phyloP scores from a whole-genome alignment of 2,329 filamentous ascomycete species.

The Neopestalotiopsis clavispora region DNA sequence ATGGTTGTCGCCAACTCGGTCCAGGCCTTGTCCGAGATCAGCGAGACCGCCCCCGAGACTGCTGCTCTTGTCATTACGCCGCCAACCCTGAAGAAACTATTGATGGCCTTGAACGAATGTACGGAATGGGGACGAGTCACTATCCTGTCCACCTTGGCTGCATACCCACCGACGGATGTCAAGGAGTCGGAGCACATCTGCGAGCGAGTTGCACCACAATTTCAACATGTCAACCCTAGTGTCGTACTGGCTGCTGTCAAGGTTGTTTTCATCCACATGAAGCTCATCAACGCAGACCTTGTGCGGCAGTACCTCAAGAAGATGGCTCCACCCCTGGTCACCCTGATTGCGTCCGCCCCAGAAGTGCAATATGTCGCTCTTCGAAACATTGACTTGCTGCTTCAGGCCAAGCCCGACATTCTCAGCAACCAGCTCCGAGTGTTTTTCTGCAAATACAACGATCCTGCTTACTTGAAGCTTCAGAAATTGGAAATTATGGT shows the following conservation, averaged over 20 bases:
- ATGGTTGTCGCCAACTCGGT: constrained; percentile 99
- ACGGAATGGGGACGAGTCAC: constrained; percentile 98
- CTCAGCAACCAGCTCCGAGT: constrained; percentile 96
- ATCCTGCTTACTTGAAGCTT: constrained; percentile 95
- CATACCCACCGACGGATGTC: constrained; percentile 84
- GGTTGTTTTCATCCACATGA: constrained; percentile 97
- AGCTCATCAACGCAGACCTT: constrained; percentile 75
- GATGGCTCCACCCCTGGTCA: constrained; percentile 97
- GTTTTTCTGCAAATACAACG: constrained; percentile 99
- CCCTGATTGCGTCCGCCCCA: constrained; percentile 90
- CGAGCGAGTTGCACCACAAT: constrained; percentile 93
- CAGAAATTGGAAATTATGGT: constrained; percentile 99
- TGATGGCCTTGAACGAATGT: constrained; percentile 96
- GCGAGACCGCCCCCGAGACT: constrained; percentile 88
- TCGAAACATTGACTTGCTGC: constrained; percentile 91
- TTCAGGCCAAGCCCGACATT: constrained; percentile 96
- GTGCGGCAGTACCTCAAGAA: constrained; percentile 92
- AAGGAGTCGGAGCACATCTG: constrained; percentile 99
- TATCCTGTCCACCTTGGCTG: constrained; percentile 85
- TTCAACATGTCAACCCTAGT: constrained; percentile 97
- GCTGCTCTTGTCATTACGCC: constrained; percentile 83
- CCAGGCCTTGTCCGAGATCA: constrained; percentile 89
- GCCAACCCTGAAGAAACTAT: constrained; percentile 87
- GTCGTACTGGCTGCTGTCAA: constrained; percentile 98
- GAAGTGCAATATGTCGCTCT: constrained; percentile 98